These are phyloP conservation scores for Telfairia occidentalis DNA, from an alignment of 331 rosid species.

Conservation along the genomic window DNA sequence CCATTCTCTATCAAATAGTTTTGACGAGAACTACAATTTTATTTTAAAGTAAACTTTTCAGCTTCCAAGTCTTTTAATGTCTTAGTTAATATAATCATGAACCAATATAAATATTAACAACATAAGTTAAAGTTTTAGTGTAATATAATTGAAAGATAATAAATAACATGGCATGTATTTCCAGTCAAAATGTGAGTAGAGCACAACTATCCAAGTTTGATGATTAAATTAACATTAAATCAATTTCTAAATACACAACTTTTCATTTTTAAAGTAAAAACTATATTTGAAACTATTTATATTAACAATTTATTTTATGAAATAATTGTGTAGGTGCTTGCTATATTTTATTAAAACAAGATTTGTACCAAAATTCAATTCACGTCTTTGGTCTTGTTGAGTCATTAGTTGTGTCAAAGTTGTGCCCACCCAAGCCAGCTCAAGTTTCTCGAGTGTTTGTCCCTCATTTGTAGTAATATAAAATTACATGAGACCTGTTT, in stretches of 20 bases:
- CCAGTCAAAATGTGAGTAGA: not conserved
- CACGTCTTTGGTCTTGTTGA: too few relatives aligned
- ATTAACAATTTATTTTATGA: not conserved
- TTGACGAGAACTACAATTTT: not conserved
- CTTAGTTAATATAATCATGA: too few relatives aligned
- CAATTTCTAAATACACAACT: not conserved
- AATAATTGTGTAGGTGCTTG: too few relatives aligned
- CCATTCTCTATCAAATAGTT: not conserved
- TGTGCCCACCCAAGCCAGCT: not conserved
- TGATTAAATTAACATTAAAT: too few relatives aligned
- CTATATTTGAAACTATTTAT: not conserved
- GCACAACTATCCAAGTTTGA: too few relatives aligned
- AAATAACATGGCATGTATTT: not conserved
- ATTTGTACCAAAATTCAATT: too few relatives aligned
- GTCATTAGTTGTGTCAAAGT: too few relatives aligned
- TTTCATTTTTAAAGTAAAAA: not conserved
- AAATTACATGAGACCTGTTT: not conserved
- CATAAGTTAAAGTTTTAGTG: not conserved
- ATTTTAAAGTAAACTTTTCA: too few relatives aligned
- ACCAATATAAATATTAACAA: too few relatives aligned
- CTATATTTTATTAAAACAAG: too few relatives aligned
- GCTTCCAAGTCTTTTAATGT: too few relatives aligned
- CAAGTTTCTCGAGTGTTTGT: not conserved
- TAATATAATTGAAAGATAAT: too few relatives aligned
- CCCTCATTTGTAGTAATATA: not conserved